Conservation (phyloP, 1,139 yeast genomes). For the Geotrichum citri-aurantii region DNA sequence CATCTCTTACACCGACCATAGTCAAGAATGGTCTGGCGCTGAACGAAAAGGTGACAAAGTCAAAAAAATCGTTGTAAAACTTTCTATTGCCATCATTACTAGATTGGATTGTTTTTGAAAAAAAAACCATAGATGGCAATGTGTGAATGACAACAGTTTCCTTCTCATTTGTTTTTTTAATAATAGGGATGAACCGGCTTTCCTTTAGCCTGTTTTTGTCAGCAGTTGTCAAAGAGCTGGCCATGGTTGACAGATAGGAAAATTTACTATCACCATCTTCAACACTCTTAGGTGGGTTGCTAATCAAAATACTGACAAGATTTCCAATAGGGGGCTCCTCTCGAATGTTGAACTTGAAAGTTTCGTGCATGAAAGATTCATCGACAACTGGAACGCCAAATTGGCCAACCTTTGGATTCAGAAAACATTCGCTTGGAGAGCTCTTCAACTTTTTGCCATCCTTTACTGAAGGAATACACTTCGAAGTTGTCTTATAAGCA, state of each 20-base stretch:
- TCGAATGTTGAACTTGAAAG: conserved; percentile 34
- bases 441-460: conserved; percentile 19
- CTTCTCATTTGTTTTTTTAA: background rate
- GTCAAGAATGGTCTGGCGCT: conserved; percentile 33
- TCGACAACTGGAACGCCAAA: conserved; percentile 35
- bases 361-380: conserved; percentile 25
- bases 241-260: conserved; percentile 30
- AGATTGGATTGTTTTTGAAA: conserved; percentile 18
- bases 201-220: conserved; percentile 24
- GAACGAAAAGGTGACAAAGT: conserved; percentile 28
- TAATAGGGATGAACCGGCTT: conserved; percentile 31
- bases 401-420: conserved; percentile 23
- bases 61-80: conserved; percentile 32
- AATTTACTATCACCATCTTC: conserved; percentile 29
- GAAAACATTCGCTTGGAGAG: conserved; percentile 31
- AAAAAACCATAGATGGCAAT: conserved; percentile 27
- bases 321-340: conserved; percentile 28
- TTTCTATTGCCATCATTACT: conserved; percentile 16
- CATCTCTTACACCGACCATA: conserved; percentile 34
- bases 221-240: conserved; percentile 22
- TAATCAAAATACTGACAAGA: conserved; percentile 25
- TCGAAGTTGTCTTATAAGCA: conserved; percentile 17
- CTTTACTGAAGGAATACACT: conserved; percentile 27
- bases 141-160: conserved; percentile 4
- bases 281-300: conserved; percentile 26